phyloP scores from a whole-genome alignment of 1,139 yeast species.

The Taphrina betulina region DNA sequence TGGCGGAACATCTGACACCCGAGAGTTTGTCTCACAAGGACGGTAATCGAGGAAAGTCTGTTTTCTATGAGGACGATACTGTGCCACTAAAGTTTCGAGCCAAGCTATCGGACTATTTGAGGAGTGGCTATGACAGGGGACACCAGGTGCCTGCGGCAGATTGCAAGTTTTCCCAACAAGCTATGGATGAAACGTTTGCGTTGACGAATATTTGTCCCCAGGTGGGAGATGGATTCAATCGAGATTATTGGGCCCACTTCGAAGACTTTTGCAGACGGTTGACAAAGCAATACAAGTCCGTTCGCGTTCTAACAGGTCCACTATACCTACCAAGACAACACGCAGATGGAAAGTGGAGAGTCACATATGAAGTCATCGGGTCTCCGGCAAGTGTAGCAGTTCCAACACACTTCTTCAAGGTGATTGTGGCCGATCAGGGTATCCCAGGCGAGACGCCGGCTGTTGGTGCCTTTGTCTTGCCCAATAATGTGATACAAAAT shows the following conservation, averaged over 20 bases:
- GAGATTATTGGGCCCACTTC: constrained; percentile 97
- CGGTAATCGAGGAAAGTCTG: constrained; percentile 70
- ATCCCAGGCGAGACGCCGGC: constrained; percentile 56
- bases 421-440: constrained; percentile 72
- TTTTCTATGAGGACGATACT: constrained; percentile 82
- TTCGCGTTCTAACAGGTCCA: constrained; percentile 91
- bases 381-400: constrained; percentile 96
- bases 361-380: constrained; percentile 84
- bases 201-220: constrained; percentile 94
- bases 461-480: constrained; percentile 89
- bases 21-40: constrained; percentile 55
- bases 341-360: constrained; percentile 77
- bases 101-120: constrained; percentile 75
- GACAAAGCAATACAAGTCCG: constrained; percentile 65
- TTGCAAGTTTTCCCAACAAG: constrained; percentile 81
- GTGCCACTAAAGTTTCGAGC: constrained; percentile 78
- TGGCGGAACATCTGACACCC: constrained; percentile 79
- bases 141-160: constrained; percentile 88
- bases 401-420: constrained; percentile 93
- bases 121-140: constrained; percentile 96
- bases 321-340: constrained; percentile 76
- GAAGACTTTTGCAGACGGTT: constrained; percentile 84
- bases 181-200: constrained; percentile 92
- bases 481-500: constrained; percentile 75
- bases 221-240: constrained; percentile 94